Conservation (phyloP, 1,284 basidiomycete species). For the Microbotryomycetes sp. region DNA sequence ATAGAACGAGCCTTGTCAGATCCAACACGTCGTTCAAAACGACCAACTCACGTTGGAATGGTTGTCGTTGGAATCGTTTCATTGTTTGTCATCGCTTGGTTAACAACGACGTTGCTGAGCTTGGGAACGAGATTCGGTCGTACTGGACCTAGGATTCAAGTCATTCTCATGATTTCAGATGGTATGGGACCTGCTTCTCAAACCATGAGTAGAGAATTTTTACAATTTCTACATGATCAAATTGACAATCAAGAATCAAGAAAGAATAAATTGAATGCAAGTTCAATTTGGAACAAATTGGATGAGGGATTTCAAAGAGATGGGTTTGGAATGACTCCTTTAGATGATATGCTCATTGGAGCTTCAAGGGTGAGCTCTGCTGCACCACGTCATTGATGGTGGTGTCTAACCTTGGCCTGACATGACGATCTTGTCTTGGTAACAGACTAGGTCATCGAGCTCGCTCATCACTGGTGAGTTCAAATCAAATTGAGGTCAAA, state of each 20-base stretch:
- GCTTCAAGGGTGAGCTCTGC: constrained; percentile 28
- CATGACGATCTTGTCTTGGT: neutral
- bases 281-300: constrained; percentile 10
- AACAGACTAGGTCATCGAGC: constrained; percentile 39
- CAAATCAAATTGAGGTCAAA: too few relatives aligned
- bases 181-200: constrained; percentile 42
- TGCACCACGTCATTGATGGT: neutral
- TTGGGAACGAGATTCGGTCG: constrained; percentile 13
- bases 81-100: constrained; percentile 7
- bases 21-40: neutral
- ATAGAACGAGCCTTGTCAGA: neutral
- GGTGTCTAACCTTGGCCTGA: too few relatives aligned
- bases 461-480: constrained; percentile 39
- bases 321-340: constrained; percentile 30
- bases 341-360: constrained; percentile 42
- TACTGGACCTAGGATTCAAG: constrained; percentile 33
- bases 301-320: constrained; percentile 11
- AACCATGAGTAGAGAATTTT: constrained; percentile 40
- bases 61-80: constrained; percentile 1
- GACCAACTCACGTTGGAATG: neutral
- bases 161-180: constrained; percentile 44
- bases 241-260: constrained; percentile 5
- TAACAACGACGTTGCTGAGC: constrained; percentile 6
- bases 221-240: constrained; percentile 36
- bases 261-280: constrained; percentile 10